Percentiles rank a stretch among this genome's conserved stretches.
Evolutionary conservation across 805 yeast species (phyloP).

Genomic region (Wickerhamiella occidentalis): DNA sequence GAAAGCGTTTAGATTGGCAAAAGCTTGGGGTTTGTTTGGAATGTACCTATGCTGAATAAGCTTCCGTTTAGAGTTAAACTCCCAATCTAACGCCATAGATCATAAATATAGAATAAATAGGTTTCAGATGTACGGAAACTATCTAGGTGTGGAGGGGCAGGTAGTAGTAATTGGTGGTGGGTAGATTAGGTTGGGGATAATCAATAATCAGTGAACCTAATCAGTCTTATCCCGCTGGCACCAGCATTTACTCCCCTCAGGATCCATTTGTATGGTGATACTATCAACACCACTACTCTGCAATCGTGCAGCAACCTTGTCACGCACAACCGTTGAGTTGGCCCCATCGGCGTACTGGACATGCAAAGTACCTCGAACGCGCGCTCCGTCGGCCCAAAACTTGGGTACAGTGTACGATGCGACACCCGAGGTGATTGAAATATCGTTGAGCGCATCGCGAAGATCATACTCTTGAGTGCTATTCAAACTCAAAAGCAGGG

Average conservation of each 20-base stretch:
- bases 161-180: background rate
- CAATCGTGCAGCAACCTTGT: constrained; percentile 47
- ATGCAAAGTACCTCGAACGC: constrained; percentile 68
- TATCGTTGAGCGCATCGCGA: constrained; percentile 53
- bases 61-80: background rate
- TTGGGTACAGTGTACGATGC: constrained; percentile 78
- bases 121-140: background rate
- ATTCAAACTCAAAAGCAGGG: constrained; percentile 52
- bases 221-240: constrained; percentile 31
- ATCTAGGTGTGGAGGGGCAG: background rate
- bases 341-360: constrained; percentile 60
- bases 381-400: constrained; percentile 62
- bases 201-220: too few species aligned
- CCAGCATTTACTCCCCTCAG: constrained; percentile 56
- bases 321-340: constrained; percentile 46
- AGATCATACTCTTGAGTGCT: constrained; percentile 49
- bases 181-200: too few species aligned
- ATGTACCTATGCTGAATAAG: constrained; percentile 5
- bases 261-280: constrained; percentile 57
- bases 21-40: constrained; percentile 8
- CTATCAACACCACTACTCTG: constrained; percentile 38
- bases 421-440: constrained; percentile 63
- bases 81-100: too few species aligned
- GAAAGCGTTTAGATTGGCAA: constrained; percentile 1
- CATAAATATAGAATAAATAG: constrained; percentile 4